Conservation (phyloP, 2,329 filamentous ascomycete genomes). For the Fusarium kyushuense region DNA sequence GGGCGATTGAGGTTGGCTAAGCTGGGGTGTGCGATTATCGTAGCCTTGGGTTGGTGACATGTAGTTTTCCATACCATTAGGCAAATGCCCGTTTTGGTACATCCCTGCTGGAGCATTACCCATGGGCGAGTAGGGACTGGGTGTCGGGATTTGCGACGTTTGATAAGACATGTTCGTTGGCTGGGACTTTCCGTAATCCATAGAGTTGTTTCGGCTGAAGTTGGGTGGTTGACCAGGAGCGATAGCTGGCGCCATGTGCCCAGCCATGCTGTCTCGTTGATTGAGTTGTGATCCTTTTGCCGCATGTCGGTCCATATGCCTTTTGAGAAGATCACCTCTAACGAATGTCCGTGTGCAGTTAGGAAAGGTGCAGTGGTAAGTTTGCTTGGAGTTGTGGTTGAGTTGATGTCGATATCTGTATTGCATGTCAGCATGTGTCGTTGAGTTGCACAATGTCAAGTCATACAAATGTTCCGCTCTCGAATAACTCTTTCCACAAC, state of each 20-base stretch:
- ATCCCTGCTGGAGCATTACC: conserved; percentile 57
- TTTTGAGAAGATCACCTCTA: conserved; percentile 89
- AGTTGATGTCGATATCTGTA: conserved; percentile 86
- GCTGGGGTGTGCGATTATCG: conserved; percentile 44
- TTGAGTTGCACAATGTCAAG: conserved; percentile 29
- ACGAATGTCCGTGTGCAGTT: conserved; percentile 93
- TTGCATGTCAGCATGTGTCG: conserved; percentile 21
- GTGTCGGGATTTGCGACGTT: conserved; percentile 59
- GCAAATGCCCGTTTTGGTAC: conserved; percentile 44
- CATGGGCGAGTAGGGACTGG: conserved; percentile 62
- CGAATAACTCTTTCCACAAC: conserved; percentile 96
- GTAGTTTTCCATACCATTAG: conserved; percentile 58
- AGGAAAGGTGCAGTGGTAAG: conserved; percentile 92
- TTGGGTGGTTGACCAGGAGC: conserved; percentile 62
- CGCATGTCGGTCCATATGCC: conserved; percentile 83
- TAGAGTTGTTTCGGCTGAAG: conserved; percentile 55
- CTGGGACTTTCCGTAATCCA: conserved; percentile 56
- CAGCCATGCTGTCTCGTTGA: conserved; percentile 71
- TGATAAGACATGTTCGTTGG: conserved; percentile 60
- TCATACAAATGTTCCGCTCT: conserved; percentile 91
- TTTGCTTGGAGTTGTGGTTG: conserved; percentile 95
- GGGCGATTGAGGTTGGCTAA: conserved; percentile 52
- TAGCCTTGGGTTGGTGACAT: conserved; percentile 56
- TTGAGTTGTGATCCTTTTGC: conserved; percentile 82
- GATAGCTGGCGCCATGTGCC: conserved; percentile 56